Percentiles rank a stretch among this genome's conserved stretches.
These are phyloP conservation scores for Suillus paluster DNA, from an alignment of 768 basidiomycete genomes.

Conservation along the genomic window DNA sequence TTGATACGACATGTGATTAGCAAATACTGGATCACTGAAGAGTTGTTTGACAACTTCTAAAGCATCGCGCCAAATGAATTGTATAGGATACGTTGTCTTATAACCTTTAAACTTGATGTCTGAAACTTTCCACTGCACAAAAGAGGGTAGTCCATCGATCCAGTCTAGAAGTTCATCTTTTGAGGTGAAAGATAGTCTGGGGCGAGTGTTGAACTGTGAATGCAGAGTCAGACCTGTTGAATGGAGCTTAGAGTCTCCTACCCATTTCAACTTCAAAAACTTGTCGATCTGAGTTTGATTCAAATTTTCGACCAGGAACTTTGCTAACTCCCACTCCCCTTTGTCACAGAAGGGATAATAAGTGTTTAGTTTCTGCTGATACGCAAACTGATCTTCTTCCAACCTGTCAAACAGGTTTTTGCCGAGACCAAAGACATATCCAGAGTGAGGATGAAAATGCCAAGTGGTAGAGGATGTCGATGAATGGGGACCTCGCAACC, in stretches of 20 bases:
- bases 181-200: conserved; percentile 22
- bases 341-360: conserved; percentile 39
- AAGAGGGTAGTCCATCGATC: conserved; percentile 21
- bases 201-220: conserved; percentile 5
- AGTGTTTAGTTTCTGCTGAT: conserved; percentile 19
- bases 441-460: neutral
- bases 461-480: too few relatives aligned
- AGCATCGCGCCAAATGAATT: conserved; percentile 28
- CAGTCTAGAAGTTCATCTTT: conserved; percentile 22
- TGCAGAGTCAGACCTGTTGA: neutral
- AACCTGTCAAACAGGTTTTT: conserved; percentile 31
- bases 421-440: conserved; percentile 16
- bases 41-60: conserved; percentile 29
- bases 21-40: conserved; percentile 27
- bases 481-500: too few relatives aligned
- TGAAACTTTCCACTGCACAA: conserved; percentile 24
- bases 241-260: conserved; percentile 5
- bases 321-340: conserved; percentile 38
- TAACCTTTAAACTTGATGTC: conserved; percentile 7
- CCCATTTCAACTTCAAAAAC: conserved; percentile 35
- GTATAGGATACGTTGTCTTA: conserved; percentile 19
- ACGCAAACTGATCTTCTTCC: conserved; percentile 24
- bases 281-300: conserved; percentile 24
- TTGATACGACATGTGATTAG: conserved; percentile 22
- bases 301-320: conserved; percentile 28